Evolutionary conservation across 1,284 basidiomycete genomes (phyloP).

Genomic region (Sphaerobolus stellatus): DNA sequence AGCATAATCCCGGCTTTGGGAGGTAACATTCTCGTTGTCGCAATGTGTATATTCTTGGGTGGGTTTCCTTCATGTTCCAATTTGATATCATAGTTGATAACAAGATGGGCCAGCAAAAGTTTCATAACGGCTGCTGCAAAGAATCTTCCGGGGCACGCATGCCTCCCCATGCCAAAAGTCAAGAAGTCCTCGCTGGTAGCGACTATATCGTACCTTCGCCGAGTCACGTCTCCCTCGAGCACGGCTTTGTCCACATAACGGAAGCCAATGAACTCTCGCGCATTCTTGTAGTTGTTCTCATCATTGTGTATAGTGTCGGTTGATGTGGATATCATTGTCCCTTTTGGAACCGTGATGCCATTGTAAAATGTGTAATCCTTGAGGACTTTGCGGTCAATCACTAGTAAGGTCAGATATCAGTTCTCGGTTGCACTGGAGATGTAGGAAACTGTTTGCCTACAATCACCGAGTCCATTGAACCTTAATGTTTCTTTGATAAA

Average conservation of each 20-base stretch:
- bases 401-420: not conserved
- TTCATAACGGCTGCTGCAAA: slow-evolving; percentile 37
- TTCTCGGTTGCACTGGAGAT: not conserved
- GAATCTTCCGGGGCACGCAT: slow-evolving; percentile 39
- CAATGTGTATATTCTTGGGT: slow-evolving; percentile 7
- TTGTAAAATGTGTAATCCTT: not conserved
- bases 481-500: not conserved
- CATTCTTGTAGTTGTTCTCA: not conserved
- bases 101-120: slow-evolving; percentile 35
- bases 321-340: not conserved
- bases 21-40: too few species aligned
- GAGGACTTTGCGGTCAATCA: not conserved
- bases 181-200: slow-evolving; percentile 23
- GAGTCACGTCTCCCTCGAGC: not conserved
- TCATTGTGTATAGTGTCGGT: not conserved
- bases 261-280: not conserved
- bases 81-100: slow-evolving; percentile 37
- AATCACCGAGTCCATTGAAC: not conserved
- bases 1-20: too few species aligned
- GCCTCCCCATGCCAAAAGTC: slow-evolving; percentile 28
- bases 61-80: slow-evolving; percentile 19
- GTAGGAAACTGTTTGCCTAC: too few species aligned
- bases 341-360: not conserved
- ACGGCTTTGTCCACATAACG: not conserved
- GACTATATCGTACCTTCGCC: too few species aligned